Base-by-base conservation (phyloP, 345 rosid genomes). In the Sapria himalayana region DNA sequence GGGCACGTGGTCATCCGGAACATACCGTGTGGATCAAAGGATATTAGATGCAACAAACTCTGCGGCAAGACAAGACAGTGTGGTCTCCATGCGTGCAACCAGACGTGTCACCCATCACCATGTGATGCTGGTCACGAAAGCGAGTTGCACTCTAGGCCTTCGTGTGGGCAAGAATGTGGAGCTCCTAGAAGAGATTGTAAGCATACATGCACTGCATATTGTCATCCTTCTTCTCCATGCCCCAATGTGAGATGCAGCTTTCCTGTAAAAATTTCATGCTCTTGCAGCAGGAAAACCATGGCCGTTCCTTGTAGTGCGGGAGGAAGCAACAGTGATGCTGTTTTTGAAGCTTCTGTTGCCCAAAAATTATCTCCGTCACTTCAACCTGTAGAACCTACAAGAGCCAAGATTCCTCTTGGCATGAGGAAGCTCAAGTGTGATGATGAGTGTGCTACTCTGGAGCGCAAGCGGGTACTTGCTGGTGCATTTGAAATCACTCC, bases 1-100 rank as follows among this genome's bases (percentile, higher is more conserved):
- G 93, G 95, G 15, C 98, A 82, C 53, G 92, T 82, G 57, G 69
- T 89, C 61, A 84, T 89, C 18, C 66, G 94, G 57, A 89, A 89
- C 65, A 73, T 89, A 56, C 93, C 92, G 24, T 89, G 98, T 63
- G 98, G 93, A 4, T 77, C 92, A 41, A 82, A 71, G 49, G 86
- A 82, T 57, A 79, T 89, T 25, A 72, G 93, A 67, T 89, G 98
- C 51, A 79, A 77, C 62, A 73, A 79, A 52, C 68, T 73, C 8
- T 89, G 95, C 52, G 92, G 93, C 22, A 89, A 84, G 69, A 84
- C 79, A 11, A 74, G 98, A 59, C 79, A 67, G 47, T 89, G 93
- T 67, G 98, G 98, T 27, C 60, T 82, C 51, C 95, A 89, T 67
- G 95, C 93, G 18, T 89, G 95, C 62, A 78, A 66, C 31, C 72